A percentile compares a stretch with the other conserved stretches of the same genome.
Evolutionary conservation across 129 eudicot genomes (phyloP).

Genomic region (Rutidosis leptorrhynchoides): DNA sequence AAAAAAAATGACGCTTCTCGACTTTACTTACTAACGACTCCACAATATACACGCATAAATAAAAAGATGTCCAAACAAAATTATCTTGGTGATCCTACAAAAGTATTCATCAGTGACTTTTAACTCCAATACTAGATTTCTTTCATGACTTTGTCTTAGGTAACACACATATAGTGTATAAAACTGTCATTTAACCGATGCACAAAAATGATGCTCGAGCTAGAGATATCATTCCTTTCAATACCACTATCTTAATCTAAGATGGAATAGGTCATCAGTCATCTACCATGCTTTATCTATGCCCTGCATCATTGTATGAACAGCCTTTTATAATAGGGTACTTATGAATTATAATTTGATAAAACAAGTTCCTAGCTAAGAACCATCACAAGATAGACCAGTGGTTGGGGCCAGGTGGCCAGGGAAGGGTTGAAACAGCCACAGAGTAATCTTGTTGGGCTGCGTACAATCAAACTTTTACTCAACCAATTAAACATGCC

Average conservation of each 20-base stretch:
- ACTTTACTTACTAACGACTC: conserved; percentile 1
- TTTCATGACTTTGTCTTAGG: background rate
- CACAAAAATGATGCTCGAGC: background rate
- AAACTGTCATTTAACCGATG: background rate
- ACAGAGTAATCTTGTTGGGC: too few relatives aligned
- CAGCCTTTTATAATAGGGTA: background rate
- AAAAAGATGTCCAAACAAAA: background rate
- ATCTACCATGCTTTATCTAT: background rate
- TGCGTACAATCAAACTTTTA: background rate
- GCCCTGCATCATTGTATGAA: background rate
- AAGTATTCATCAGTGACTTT: background rate
- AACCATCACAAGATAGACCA: too few relatives aligned
- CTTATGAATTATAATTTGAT: background rate
- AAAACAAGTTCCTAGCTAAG: background rate
- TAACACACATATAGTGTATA: too few relatives aligned
- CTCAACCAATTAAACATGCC: too few relatives aligned
- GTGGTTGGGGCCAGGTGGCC: too few relatives aligned
- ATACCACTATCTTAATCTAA: background rate
- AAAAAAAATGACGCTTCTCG: background rate
- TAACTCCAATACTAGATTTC: background rate
- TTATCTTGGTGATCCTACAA: background rate
- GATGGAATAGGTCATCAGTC: background rate
- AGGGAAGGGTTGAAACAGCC: too few relatives aligned
- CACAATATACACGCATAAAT: background rate
- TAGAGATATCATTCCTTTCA: background rate